phyloP scores from a whole-genome alignment of 805 yeast genomes.

The Kodamaea sagamina region DNA sequence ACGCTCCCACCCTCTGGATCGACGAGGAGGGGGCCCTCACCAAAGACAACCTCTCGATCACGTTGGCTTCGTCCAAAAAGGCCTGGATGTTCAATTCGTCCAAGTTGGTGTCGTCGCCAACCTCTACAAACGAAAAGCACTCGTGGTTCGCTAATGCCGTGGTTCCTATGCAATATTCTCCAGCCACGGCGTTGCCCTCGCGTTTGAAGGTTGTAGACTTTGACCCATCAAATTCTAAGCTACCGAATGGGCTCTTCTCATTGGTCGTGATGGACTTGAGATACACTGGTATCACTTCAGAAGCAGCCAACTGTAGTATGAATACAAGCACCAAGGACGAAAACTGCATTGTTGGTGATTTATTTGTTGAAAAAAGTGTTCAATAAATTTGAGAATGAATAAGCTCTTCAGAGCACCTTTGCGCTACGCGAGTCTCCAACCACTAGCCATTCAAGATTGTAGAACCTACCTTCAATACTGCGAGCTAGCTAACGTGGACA shows the following conservation, averaged over 20 bases:
- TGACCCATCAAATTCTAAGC: slow-evolving; percentile 5
- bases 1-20: slow-evolving; percentile 15
- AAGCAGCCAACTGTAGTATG: not conserved
- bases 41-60: slow-evolving; percentile 10
- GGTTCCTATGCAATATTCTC: slow-evolving; percentile 35
- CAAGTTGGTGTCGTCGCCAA: slow-evolving; percentile 4
- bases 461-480: slow-evolving; percentile 35
- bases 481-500: slow-evolving; percentile 19
- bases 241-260: slow-evolving; percentile 3
- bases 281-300: slow-evolving; percentile 9
- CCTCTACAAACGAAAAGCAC: slow-evolving; percentile 31
- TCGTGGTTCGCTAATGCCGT: slow-evolving; percentile 27
- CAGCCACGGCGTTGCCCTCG: slow-evolving; percentile 5
- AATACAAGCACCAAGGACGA: slow-evolving; percentile 1
- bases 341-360: slow-evolving; percentile 1
- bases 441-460: slow-evolving; percentile 22
- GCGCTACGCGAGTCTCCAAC: not conserved
- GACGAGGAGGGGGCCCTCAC: not conserved
- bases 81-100: slow-evolving; percentile 7
- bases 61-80: slow-evolving; percentile 3
- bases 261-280: slow-evolving; percentile 4
- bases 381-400: slow-evolving; percentile 1
- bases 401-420: not conserved
- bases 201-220: slow-evolving; percentile 1
- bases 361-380: not conserved